Conservation (phyloP, 2,329 filamentous ascomycete species). For the Hirsutella thompsonii region DNA sequence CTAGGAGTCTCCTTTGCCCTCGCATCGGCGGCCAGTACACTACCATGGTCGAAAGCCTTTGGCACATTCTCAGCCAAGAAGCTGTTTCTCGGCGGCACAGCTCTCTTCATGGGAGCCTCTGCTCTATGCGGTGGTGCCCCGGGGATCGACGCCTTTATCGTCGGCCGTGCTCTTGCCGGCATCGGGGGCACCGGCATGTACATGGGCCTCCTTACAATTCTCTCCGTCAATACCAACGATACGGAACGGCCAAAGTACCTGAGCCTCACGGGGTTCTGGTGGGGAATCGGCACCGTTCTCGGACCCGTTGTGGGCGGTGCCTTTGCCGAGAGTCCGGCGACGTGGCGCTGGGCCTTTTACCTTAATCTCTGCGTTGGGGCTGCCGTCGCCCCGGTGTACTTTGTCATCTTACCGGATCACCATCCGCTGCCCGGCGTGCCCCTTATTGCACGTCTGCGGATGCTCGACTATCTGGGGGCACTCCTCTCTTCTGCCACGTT, state of each 20-base stretch:
- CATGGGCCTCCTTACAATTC: conserved; percentile 9
- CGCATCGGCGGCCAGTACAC: conserved; percentile 12
- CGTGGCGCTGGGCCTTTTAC: conserved; percentile 26
- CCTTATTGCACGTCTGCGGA: conserved; percentile 10
- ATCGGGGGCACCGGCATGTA: conserved; percentile 4
- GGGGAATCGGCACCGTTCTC: conserved; percentile 30
- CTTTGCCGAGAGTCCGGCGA: neutral
- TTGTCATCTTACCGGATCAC: conserved; percentile 14
- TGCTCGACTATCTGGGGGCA: conserved; percentile 30
- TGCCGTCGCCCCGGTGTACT: conserved; percentile 14
- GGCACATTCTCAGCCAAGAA: conserved; percentile 18
- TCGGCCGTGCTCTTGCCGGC: conserved; percentile 18
- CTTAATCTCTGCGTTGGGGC: conserved; percentile 36
- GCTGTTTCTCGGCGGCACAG: conserved; percentile 11
- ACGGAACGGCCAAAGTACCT: conserved; percentile 8
- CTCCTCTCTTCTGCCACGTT: conserved; percentile 19
- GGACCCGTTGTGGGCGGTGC: conserved; percentile 24
- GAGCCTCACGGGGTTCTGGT: conserved; percentile 16
- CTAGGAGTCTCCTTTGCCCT: conserved; percentile 17
- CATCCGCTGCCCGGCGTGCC: conserved; percentile 7
- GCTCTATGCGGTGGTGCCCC: conserved; percentile 15
- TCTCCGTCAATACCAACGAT: conserved; percentile 3
- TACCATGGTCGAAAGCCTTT: neutral
- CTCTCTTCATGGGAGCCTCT: conserved; percentile 13
- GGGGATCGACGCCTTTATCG: conserved; percentile 21